Evolutionary conservation across 352 stramenopile genomes (phyloP).

Genomic region (Elongisporangium senticosum): DNA sequence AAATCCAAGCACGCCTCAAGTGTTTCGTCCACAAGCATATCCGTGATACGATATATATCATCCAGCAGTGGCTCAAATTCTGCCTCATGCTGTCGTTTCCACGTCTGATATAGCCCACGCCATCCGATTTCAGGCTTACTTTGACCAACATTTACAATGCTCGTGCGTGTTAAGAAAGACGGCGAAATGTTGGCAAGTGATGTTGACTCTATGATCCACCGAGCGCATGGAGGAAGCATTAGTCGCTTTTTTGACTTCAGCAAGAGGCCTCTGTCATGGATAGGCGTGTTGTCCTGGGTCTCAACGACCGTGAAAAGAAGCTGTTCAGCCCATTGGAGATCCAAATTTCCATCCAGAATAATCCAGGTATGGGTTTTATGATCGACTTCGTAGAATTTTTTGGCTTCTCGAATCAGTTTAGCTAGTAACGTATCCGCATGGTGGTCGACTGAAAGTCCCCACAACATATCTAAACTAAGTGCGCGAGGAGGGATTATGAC

Average conservation of each 20-base stretch:
- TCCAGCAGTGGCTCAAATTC: conserved; percentile 24
- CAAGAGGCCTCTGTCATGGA: conserved; percentile 20
- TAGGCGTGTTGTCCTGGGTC: conserved; percentile 7
- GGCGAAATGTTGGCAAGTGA: conserved; percentile 38
- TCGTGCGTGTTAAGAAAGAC: conserved; percentile 41
- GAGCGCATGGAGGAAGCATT: conserved; percentile 23
- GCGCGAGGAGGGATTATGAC: conserved; percentile 41
- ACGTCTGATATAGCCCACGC: conserved; percentile 29
- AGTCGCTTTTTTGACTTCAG: conserved; percentile 33
- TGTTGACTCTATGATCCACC: conserved; percentile 52
- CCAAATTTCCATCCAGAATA: conserved; percentile 56
- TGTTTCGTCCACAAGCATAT: conserved; percentile 35
- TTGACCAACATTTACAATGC: conserved; percentile 28
- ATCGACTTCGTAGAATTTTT: conserved; percentile 13
- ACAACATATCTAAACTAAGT: conserved; percentile 22
- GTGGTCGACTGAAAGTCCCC: conserved; percentile 15
- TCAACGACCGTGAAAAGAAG: conserved; percentile 33
- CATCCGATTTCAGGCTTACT: conserved; percentile 6
- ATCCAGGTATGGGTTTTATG: conserved; percentile 43
- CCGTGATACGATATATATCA: conserved; percentile 34
- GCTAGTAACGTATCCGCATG: conserved; percentile 26
- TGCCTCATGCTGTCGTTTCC: conserved; percentile 26
- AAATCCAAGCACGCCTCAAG: conserved; percentile 40
- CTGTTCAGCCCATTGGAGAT: conserved; percentile 36
- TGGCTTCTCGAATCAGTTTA: conserved; percentile 42